Conservation (phyloP, 495 filamentous ascomycete species). For the Aspergillus indologenus region DNA sequence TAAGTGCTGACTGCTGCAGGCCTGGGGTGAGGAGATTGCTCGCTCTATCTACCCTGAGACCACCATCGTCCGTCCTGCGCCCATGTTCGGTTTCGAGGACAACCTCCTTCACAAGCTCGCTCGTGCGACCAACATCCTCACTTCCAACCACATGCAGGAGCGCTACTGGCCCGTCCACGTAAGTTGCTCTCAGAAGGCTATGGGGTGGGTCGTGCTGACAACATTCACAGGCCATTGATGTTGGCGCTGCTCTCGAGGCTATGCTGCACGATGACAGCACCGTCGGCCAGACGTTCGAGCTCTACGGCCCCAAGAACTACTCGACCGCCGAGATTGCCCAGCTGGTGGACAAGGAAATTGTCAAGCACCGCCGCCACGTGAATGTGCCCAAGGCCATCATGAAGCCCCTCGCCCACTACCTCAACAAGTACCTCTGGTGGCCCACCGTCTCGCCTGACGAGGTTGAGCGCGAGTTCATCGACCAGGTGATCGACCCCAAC, state of each 20-base stretch:
- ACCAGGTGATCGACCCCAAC: slow-evolving; percentile 84
- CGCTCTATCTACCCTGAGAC: slow-evolving; percentile 95
- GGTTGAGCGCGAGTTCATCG: slow-evolving; percentile 89
- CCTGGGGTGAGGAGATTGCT: slow-evolving; percentile 74
- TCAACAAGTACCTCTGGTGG: slow-evolving; percentile 89
- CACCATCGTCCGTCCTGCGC: slow-evolving; percentile 92
- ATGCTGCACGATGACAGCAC: slow-evolving; percentile 91
- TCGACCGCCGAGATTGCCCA: slow-evolving; percentile 80
- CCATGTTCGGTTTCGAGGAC: slow-evolving; percentile 94
- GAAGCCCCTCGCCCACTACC: slow-evolving; percentile 64
- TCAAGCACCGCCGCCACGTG: slow-evolving; percentile 84
- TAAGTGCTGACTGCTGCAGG: slow-evolving; percentile 45
- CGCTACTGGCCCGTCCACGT: slow-evolving; percentile 90
- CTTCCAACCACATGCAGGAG: slow-evolving; percentile 89
- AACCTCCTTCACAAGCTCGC: slow-evolving; percentile 85
- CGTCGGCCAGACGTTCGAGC: slow-evolving; percentile 86
- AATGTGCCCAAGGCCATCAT: slow-evolving; percentile 81
- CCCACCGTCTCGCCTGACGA: slow-evolving; percentile 77
- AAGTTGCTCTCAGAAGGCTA: slow-evolving; percentile 32
- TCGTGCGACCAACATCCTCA: slow-evolving; percentile 72
- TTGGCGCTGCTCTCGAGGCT: slow-evolving; percentile 78
- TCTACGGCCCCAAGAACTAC: slow-evolving; percentile 93
- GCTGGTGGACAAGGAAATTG: slow-evolving; percentile 86
- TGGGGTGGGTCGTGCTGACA: slow-evolving; percentile 14
- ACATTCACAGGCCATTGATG: slow-evolving; percentile 71